Evolutionary conservation across 192 early-diverging fungal species (phyloP), one percentile per base, ranked within the genome.

Genomic region (Coemansia sp.): DNA sequence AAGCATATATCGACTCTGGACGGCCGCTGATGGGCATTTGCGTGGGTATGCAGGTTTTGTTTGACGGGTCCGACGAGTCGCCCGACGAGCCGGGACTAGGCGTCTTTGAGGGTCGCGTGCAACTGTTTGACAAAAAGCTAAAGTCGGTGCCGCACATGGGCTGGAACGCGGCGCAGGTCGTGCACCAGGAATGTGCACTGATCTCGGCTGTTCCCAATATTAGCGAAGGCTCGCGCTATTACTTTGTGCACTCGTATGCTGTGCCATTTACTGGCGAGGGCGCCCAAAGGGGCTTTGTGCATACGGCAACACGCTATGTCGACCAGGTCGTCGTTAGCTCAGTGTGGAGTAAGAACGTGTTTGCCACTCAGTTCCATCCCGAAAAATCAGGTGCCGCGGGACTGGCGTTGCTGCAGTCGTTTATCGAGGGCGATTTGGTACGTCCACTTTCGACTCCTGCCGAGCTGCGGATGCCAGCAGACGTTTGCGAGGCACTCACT

Each of bases 71-170:
- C 0, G 93, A 97, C 30, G 97, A 99, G 77, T 84, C 73, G 6
- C 89, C 89, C 0, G 78, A 72, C 3, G 83, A 88, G 13, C 62
- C 79, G 2, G 97, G 97, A 8, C 77, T 99, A 25, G 89, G 92
- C 4, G 52, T 98, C 18, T 87, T 99, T 46, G 85, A 87, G 0
- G 87, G 86, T 8, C 76, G 65, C 3, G 84, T 89, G 23, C 68
- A 53, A 17, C 66, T 78, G 19, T 96, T 97, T 68, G 74, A 87
- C 65, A 60, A 52, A 38, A 39, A 55, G 3, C 80, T 65, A 33
- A 97, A 98, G 68, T 56, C 91, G 0, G 97, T 99, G 22, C 97
- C 97, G 5, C 97, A 99, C 68, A 98, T 99, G 84, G 97, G 95
- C 9, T 98, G 95, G 95, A 99, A 99, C 40, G 48, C 52, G 30